Base-by-base conservation (phyloP, 78 protist genomes). In the Protostelium mycophagum region DNA sequence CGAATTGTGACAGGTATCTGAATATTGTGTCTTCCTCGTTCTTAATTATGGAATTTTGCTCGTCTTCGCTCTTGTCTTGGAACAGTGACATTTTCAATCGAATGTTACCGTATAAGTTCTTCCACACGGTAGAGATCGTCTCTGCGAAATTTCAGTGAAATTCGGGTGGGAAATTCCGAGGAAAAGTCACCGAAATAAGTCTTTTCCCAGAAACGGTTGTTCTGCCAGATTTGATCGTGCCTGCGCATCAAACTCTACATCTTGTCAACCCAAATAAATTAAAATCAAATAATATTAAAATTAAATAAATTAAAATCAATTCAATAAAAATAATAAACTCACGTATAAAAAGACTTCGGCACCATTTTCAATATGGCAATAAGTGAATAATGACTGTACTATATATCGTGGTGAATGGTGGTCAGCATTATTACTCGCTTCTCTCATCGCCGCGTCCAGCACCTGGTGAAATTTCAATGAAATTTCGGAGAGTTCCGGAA, bases 181-280 rank as follows among this genome's bases (percentile, higher is more conserved):
- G n/a, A n/a, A n/a, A n/a, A n/a, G 9, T 28, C 23, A 36, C 88
- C 95, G 34, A 83, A 93, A n/a, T 89, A 93, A 63, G 88, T 16
- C 38, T 90, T 89, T 34, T 93, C 95, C 95, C 95, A 93, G 51
- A 93, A 93, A 86, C 83, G 85, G 35, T 93, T 86, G 84, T 93
- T 93, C 86, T 93, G 95, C 95, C 95, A 93, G 5, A 89, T 38
- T 31, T 90, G 92, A 10, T 86, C 38, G 37, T 86, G 87, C 34
- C 91, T 31, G 0, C 73, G 73, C 73, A 51, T 51, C 16, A 51
- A 16, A 51, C 31, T 51, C 73, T 51, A 16, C n/a, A n/a, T n/a
- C n/a, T n/a, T n/a, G n/a, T n/a, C n/a, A n/a, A n/a, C n/a, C n/a
- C n/a, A n/a, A n/a, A n/a, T n/a, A n/a, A n/a, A n/a, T n/a, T n/a